Evolutionary conservation across 202 grass and related monocot species (phyloP).

Genomic region (Eragrostis tef): DNA sequence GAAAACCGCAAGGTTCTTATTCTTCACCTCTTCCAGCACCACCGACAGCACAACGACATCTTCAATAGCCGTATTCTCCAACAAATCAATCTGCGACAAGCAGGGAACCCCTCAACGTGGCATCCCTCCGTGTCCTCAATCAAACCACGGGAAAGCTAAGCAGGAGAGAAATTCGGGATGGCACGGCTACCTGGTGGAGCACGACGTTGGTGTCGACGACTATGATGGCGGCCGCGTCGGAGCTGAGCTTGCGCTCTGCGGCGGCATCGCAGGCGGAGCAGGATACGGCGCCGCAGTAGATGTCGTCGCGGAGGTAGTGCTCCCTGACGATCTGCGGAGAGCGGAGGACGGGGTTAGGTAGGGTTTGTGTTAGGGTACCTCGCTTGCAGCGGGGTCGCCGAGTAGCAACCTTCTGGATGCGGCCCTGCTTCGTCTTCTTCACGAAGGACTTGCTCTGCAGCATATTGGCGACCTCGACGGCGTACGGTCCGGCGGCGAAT

Average conservation of each 20-base stretch:
- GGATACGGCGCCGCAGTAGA: constrained; percentile 75
- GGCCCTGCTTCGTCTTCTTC: constrained; percentile 92
- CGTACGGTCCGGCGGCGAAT: neutral
- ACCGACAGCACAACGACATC: constrained; percentile 88
- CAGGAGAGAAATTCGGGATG: neutral
- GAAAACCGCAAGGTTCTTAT: constrained; percentile 88
- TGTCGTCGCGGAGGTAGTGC: constrained; percentile 94
- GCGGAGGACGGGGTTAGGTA: constrained; percentile 43
- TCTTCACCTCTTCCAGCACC: constrained; percentile 91
- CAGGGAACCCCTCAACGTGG: neutral
- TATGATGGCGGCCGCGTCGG: constrained; percentile 67
- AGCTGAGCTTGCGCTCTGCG: constrained; percentile 54
- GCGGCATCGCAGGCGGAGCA: constrained; percentile 66
- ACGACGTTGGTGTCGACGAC: constrained; percentile 95
- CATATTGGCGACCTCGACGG: constrained; percentile 49
- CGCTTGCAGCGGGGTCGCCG: neutral
- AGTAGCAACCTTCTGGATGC: constrained; percentile 70
- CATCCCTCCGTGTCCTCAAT: neutral
- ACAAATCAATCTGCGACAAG: constrained; percentile 76
- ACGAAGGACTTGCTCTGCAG: constrained; percentile 96
- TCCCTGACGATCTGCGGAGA: constrained; percentile 76
- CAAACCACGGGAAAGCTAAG: neutral
- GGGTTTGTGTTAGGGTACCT: constrained; percentile 28
- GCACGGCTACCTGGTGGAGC: constrained; percentile 66
- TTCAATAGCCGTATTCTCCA: constrained; percentile 85